Conservation (phyloP, 495 filamentous ascomycete genomes). For the Penicillium cosmopolitanum region DNA sequence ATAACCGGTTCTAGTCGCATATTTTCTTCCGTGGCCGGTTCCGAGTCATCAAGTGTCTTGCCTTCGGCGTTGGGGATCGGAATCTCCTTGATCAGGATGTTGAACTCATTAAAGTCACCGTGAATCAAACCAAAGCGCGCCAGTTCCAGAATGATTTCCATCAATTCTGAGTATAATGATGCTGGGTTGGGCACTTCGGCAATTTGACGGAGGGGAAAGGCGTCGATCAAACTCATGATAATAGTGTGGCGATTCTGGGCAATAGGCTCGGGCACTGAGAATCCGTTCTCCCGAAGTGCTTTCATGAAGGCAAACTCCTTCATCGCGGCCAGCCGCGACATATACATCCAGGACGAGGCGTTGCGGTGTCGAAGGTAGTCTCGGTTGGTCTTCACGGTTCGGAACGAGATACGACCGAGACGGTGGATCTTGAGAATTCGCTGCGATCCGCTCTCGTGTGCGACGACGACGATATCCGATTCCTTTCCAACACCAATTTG, state of each 20-base stretch:
- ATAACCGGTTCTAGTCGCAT: constrained; percentile 64
- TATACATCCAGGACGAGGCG: constrained; percentile 93
- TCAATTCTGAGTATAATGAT: constrained; percentile 81
- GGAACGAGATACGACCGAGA: constrained; percentile 94
- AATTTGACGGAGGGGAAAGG: constrained; percentile 86
- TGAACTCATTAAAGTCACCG: constrained; percentile 99
- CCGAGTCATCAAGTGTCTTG: constrained; percentile 35
- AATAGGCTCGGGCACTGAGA: constrained; percentile 85
- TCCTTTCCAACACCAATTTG: constrained; percentile 98
- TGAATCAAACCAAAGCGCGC: constrained; percentile 92
- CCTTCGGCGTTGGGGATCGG: constrained; percentile 44
- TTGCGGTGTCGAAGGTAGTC: constrained; percentile 88
- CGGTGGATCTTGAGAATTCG: constrained; percentile 90
- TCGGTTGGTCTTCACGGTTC: constrained; percentile 90
- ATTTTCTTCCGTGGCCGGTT: constrained; percentile 36
- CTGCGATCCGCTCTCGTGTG: constrained; percentile 64
- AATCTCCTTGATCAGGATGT: constrained; percentile 86
- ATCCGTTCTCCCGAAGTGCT: constrained; percentile 77
- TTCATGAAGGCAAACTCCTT: constrained; percentile 95
- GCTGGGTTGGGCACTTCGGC: constrained; percentile 77
- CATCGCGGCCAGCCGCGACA: constrained; percentile 86
- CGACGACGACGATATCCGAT: constrained; percentile 92
- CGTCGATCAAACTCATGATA: constrained; percentile 89
- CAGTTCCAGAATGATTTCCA: constrained; percentile 80
- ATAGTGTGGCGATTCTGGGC: constrained; percentile 90